Conservation (phyloP, 495 filamentous ascomycete species). For the Aspergillus diversus region DNA sequence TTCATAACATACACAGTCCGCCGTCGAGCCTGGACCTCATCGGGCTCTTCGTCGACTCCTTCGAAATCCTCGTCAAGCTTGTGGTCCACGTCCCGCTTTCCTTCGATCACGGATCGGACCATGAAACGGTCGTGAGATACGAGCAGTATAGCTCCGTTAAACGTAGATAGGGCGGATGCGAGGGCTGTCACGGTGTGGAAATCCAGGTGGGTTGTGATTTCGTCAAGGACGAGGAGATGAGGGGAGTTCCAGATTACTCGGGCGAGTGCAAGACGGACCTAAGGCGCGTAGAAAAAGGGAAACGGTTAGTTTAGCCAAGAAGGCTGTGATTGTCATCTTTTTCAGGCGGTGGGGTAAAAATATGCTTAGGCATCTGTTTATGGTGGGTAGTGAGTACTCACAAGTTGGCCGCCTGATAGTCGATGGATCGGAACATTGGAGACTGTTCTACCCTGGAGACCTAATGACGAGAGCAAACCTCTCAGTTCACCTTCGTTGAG, state of each 20-base stretch:
- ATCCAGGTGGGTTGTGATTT: conserved; percentile 86
- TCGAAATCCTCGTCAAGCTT: conserved; percentile 54
- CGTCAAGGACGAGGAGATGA: conserved; percentile 77
- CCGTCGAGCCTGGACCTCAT: conserved; percentile 49
- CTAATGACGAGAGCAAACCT: conserved; percentile 63
- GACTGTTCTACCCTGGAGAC: conserved; percentile 65
- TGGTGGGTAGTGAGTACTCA: conserved; percentile 22
- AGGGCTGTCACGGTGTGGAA: conserved; percentile 74
- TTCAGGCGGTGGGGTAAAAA: neutral
- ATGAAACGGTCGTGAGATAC: conserved; percentile 82
- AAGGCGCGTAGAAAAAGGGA: too few species aligned
- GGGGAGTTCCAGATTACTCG: conserved; percentile 67
- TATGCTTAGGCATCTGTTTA: neutral
- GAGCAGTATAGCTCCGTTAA: conserved; percentile 71
- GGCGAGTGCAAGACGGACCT: conserved; percentile 75
- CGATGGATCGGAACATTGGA: conserved; percentile 70
- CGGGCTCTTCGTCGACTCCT: conserved; percentile 39
- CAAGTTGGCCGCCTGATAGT: conserved; percentile 75
- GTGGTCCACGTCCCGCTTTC: conserved; percentile 48
- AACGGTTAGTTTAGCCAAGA: too few species aligned
- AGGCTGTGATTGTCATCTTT: too few species aligned
- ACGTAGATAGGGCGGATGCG: conserved; percentile 62
- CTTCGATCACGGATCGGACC: conserved; percentile 69
- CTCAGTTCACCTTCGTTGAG: conserved; percentile 66
- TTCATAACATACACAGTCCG: conserved; percentile 64